These are phyloP conservation scores for Yarrowia osloensis DNA, from an alignment of 805 yeast species.

Conservation along the genomic window DNA sequence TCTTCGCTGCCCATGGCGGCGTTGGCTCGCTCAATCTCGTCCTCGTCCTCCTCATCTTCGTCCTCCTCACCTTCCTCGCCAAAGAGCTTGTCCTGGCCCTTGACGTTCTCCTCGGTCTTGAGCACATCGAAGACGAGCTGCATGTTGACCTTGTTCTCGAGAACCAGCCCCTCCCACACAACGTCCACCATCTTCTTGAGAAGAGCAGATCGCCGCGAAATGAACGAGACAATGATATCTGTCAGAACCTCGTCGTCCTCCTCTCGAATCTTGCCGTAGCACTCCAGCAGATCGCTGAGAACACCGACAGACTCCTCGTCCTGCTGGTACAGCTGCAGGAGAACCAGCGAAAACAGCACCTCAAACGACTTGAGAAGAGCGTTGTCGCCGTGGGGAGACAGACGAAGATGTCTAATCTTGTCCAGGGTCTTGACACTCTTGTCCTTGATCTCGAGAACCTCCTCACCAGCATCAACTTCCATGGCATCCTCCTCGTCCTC, in stretches of 20 bases:
- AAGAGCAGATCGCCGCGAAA: conserved; percentile 59
- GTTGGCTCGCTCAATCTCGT: conserved; percentile 37
- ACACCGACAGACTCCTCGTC: conserved; percentile 71
- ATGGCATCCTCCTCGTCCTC: conserved; percentile 29
- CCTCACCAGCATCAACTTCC: conserved; percentile 36
- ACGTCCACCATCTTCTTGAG: conserved; percentile 58
- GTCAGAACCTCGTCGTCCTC: conserved; percentile 49
- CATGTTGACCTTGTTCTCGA: conserved; percentile 47
- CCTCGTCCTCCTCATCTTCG: conserved; percentile 49
- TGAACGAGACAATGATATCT: conserved; percentile 59
- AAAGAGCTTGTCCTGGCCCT: conserved; percentile 76
- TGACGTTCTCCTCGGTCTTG: conserved; percentile 70
- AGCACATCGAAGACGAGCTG: conserved; percentile 57
- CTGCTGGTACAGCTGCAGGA: conserved; percentile 76
- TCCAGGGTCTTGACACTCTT: conserved; percentile 54
- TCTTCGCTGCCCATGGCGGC: conserved; percentile 46
- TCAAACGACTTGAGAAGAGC: conserved; percentile 67
- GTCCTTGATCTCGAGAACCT: conserved; percentile 50
- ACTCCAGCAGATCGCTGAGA: conserved; percentile 67
- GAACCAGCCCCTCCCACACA: conserved; percentile 60
- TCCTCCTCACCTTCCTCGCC: conserved; percentile 59
- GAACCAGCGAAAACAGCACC: conserved; percentile 70
- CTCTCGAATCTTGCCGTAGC: conserved; percentile 50
- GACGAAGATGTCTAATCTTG: conserved; percentile 46
- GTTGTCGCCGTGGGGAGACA: conserved; percentile 43